Evolutionary conservation across 2,329 filamentous ascomycete genomes (phyloP).

Genomic region (Drechmeria coniospora): DNA sequence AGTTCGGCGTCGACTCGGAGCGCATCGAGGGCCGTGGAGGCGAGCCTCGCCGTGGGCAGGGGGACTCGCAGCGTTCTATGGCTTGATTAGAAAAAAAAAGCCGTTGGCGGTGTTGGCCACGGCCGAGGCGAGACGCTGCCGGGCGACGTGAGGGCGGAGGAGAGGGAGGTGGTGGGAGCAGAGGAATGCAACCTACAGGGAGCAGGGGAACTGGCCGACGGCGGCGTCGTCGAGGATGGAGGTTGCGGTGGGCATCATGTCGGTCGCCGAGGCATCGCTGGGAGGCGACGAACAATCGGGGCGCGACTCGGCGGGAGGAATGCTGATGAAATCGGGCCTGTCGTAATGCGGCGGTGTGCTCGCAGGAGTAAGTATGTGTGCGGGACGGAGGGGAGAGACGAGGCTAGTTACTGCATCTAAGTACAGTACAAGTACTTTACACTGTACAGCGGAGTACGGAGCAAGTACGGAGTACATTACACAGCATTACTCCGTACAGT

Average conservation of each 20-base stretch:
- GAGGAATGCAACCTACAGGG: slow-evolving; percentile 33
- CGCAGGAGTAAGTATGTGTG: not conserved
- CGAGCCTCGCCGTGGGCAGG: slow-evolving; percentile 66
- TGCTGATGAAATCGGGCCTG: slow-evolving; percentile 3
- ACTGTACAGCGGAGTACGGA: too few species aligned
- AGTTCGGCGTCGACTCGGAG: slow-evolving; percentile 80
- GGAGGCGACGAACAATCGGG: not conserved
- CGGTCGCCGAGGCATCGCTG: not conserved
- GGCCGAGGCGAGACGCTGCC: too few species aligned
- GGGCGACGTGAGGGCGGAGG: too few species aligned
- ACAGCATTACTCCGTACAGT: too few species aligned
- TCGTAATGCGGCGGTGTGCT: slow-evolving; percentile 1
- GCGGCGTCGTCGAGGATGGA: not conserved
- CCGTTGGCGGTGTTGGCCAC: too few species aligned
- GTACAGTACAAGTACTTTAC: too few species aligned
- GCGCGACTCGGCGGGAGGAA: slow-evolving; percentile 3
- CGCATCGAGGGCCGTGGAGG: slow-evolving; percentile 56
- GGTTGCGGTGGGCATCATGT: not conserved
- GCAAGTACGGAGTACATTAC: too few species aligned
- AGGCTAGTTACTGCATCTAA: too few species aligned
- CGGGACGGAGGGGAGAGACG: too few species aligned
- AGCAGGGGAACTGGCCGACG: slow-evolving; percentile 46
- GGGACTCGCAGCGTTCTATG: slow-evolving; percentile 67
- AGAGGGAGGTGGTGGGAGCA: slow-evolving; percentile 2
- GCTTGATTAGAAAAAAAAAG: slow-evolving; percentile 6